A percentile compares a stretch with the other conserved stretches of the same genome.
Evolutionary conservation across 2,329 filamentous ascomycete genomes (phyloP).

Genomic region (Cercospora brassicicola): DNA sequence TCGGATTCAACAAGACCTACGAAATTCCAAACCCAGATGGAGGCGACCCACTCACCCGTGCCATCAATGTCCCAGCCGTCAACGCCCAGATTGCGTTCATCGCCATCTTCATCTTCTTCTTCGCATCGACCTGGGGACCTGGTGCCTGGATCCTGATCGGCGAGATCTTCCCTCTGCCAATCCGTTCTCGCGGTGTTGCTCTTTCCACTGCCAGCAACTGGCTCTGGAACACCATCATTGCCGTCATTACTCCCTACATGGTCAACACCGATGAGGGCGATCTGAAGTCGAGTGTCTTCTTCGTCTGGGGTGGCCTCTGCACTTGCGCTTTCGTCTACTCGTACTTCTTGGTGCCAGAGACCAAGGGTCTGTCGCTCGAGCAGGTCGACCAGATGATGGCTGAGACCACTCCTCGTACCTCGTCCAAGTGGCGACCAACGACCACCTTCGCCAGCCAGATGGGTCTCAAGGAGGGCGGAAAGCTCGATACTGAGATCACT

Average conservation of each 20-base stretch:
- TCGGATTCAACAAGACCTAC: constrained; percentile 40
- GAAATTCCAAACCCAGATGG: constrained; percentile 29
- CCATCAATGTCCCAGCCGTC: constrained; percentile 45
- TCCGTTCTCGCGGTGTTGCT: constrained; percentile 82
- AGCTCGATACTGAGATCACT: constrained; percentile 33
- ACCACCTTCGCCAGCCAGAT: constrained; percentile 39
- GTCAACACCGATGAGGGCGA: constrained; percentile 58
- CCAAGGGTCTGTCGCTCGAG: constrained; percentile 81
- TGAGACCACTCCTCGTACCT: constrained; percentile 75
- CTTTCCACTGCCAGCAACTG: constrained; percentile 88
- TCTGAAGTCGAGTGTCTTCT: constrained; percentile 48
- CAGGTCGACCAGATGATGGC: constrained; percentile 89
- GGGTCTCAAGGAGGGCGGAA: constrained; percentile 37
- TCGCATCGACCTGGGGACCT: constrained; percentile 85
- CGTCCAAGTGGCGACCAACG: constrained; percentile 61
- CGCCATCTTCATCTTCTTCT: constrained; percentile 90
- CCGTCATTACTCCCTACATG: constrained; percentile 59
- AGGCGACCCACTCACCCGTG: constrained; percentile 49
- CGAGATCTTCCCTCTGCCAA: constrained; percentile 86
- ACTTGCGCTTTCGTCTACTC: constrained; percentile 52
- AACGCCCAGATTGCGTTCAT: constrained; percentile 80
- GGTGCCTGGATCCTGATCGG: constrained; percentile 72
- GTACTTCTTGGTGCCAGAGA: constrained; percentile 67
- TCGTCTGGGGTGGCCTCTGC: constrained; percentile 54
- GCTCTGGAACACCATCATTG: constrained; percentile 62